Evolutionary conservation across 2,329 filamentous ascomycete species (phyloP), one percentile per base, ranked within the genome.

Genomic region (Arachnomyces sp.): DNA sequence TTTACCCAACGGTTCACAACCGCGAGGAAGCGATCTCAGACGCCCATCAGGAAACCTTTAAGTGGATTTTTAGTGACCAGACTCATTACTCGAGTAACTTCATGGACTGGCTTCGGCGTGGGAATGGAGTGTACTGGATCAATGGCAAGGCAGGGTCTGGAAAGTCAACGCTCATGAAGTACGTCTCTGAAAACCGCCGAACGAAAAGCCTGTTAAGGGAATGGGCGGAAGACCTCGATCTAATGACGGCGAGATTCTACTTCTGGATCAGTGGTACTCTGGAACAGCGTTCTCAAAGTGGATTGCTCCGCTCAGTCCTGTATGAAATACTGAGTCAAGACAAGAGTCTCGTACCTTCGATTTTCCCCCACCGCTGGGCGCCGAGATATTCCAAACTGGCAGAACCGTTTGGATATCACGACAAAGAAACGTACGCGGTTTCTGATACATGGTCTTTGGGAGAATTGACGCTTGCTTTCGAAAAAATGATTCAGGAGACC

Each of bases 91-190:
- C 17, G 37, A 28, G 20, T 30, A 40, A 20, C n/a, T 28, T 36
- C 16, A 35, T 29, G 8, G 14, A 40, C 8, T 61, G 58, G 58
- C 50, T 61, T 2, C 38, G 43, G 14, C 34, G 17, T 0, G 50
- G 44, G 2, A 15, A 43, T 14, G 43, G 45, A 2, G 34, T 58
- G 1, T 65, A 54, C 43, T 67, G 64, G 59, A 59, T 71, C 12
- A 59, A 57, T 16, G 69, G 69, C 1, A 71, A 68, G 34, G 60
- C 67, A 0, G 68, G 68, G 13, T 65, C 65, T 9, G 68, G 68
- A 5, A 71, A 71, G 40, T 70, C 67, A 0, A 71, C 66, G 0
- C 42, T 71, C n/a, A 67, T 71, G 63, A 70, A 67, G 40, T 62
- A 62, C 37, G 51, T 68, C 2, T 55, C 43, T 35, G 48, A 58